phyloP scores from a whole-genome alignment of 2,329 filamentous ascomycete species.

The Plectosphaerella sp. region DNA sequence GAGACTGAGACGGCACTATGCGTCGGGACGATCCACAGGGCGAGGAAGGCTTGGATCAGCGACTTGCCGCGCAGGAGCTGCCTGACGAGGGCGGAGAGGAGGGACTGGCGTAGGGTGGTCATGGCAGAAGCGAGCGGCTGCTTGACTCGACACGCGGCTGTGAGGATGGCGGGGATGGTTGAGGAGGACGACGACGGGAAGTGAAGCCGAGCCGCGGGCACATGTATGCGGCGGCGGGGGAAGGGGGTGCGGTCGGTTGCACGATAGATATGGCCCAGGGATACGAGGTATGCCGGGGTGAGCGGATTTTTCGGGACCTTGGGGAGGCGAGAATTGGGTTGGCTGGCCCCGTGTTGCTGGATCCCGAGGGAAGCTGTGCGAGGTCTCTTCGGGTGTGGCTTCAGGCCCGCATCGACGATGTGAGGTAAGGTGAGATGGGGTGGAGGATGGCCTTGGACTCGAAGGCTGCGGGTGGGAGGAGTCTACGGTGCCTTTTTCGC shows the following conservation, averaged over 20 bases:
- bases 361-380: too few species aligned
- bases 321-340: not conserved
- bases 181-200: slow-evolving; percentile 9
- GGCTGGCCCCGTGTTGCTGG: too few species aligned
- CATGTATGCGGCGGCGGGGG: slow-evolving; percentile 11
- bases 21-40: slow-evolving; percentile 10
- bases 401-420: too few species aligned
- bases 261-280: slow-evolving; percentile 7
- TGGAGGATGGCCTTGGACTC: too few species aligned
- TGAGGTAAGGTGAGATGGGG: too few species aligned
- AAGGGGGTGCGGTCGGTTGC: slow-evolving; percentile 4
- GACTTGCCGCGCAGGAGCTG: slow-evolving; percentile 56
- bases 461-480: too few species aligned
- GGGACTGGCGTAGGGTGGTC: slow-evolving; percentile 49
- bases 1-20: slow-evolving; percentile 11
- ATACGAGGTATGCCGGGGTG: slow-evolving; percentile 4
- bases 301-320: too few species aligned
- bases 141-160: slow-evolving; percentile 29
- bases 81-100: slow-evolving; percentile 51
- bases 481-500: too few species aligned
- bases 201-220: not conserved
- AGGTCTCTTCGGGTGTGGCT: too few species aligned
- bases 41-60: slow-evolving; percentile 50
- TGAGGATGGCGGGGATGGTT: not conserved
- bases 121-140: slow-evolving; percentile 52